Conservation (phyloP, 495 filamentous ascomycete genomes). For the Umbilicaria muhlenbergii region DNA sequence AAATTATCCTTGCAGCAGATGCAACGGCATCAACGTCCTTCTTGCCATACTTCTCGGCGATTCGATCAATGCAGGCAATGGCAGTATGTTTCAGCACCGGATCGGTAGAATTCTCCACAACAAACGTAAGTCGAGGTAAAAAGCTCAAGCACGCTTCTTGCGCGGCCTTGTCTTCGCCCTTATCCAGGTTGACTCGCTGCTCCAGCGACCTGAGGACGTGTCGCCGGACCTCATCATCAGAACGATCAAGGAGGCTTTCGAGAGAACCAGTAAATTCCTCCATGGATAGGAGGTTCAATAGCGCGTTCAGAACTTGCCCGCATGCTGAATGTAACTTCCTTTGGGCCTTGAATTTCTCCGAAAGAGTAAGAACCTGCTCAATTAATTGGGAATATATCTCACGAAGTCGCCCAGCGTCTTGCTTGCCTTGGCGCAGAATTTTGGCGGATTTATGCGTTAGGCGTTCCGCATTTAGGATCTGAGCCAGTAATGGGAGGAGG, state of each 20-base stretch:
- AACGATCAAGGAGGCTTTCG: conserved; percentile 56
- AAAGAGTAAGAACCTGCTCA: conserved; percentile 48
- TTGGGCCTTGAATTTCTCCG: conserved; percentile 40
- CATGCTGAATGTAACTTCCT: conserved; percentile 47
- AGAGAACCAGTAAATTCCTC: conserved; percentile 74
- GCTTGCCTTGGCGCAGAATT: conserved; percentile 14
- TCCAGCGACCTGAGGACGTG: conserved; percentile 70
- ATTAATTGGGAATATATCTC: conserved; percentile 54
- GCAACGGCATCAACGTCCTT: conserved; percentile 54
- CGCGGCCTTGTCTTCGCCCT: conserved; percentile 46
- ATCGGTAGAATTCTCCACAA: conserved; percentile 55
- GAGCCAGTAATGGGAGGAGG: conserved; percentile 43
- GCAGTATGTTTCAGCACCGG: conserved; percentile 64
- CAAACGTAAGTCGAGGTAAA: conserved; percentile 55
- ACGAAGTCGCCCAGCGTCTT: conserved; percentile 41
- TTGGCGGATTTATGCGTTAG: conserved; percentile 28
- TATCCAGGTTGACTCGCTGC: conserved; percentile 51
- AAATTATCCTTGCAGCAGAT: conserved; percentile 53
- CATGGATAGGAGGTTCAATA: conserved; percentile 66
- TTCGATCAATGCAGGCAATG: conserved; percentile 74
- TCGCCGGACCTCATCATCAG: conserved; percentile 52
- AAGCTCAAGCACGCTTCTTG: conserved; percentile 59
- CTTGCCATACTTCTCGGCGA: conserved; percentile 83
- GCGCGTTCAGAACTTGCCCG: conserved; percentile 51
- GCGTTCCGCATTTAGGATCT: conserved; percentile 32